Evolutionary conservation across 148 eudicot species (phyloP).

Genomic region (Cornus controversa): DNA sequence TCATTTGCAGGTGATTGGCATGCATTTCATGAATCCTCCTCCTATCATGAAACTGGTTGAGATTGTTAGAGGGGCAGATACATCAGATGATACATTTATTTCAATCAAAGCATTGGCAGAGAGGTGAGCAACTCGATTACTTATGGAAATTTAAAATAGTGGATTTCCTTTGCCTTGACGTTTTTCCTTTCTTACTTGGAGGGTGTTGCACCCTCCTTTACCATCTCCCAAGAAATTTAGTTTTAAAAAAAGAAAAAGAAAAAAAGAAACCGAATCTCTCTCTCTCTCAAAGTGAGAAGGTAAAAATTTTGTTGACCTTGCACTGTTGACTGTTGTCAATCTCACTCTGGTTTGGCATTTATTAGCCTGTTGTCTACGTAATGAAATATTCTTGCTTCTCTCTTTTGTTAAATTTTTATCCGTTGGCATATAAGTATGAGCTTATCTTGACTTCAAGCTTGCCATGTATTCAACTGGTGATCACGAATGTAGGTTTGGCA

Average conservation of each 20-base stretch:
- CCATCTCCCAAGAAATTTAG: neutral
- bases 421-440: neutral
- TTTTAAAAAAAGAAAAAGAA: too few relatives aligned
- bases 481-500: conserved; percentile 62
- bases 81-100: conserved; percentile 66
- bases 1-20: conserved; percentile 56
- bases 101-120: conserved; percentile 73
- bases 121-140: conserved; percentile 41
- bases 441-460: neutral
- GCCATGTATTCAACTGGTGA: neutral
- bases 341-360: neutral
- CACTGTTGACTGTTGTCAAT: neutral
- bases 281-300: neutral
- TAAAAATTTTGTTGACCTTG: neutral
- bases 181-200: neutral
- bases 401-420: neutral
- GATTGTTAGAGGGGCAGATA: conserved; percentile 81
- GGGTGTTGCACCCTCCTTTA: neutral
- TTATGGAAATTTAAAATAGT: neutral
- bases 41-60: conserved; percentile 89
- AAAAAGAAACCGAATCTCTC: neutral
- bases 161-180: neutral
- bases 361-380: too few relatives aligned
- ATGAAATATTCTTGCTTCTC: neutral
- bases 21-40: conserved; percentile 98